Evolutionary conservation across 2,329 filamentous ascomycete genomes (phyloP).

Genomic region (Trichoderma gracile): DNA sequence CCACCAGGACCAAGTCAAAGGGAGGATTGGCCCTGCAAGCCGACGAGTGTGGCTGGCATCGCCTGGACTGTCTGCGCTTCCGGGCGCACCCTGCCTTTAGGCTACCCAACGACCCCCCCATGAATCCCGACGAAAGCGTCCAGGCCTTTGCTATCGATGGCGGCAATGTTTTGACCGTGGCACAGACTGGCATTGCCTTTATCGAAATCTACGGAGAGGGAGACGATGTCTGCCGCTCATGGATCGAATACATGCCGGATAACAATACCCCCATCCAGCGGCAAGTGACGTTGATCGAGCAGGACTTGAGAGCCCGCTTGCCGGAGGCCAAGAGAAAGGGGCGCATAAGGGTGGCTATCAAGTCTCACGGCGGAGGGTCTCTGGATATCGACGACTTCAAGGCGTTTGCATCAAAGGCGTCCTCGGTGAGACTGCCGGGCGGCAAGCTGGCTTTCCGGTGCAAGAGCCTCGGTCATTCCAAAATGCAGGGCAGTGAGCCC

Average conservation of each 20-base stretch:
- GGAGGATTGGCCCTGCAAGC: conserved; percentile 72
- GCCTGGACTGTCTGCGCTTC: conserved; percentile 85
- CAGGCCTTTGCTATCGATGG: conserved; percentile 85
- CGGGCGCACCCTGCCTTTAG: conserved; percentile 88
- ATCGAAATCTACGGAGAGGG: conserved; percentile 78
- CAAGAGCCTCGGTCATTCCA: conserved; percentile 69
- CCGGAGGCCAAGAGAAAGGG: conserved; percentile 72
- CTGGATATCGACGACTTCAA: conserved; percentile 77
- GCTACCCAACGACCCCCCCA: conserved; percentile 70
- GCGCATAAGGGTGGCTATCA: conserved; percentile 70
- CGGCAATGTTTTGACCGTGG: conserved; percentile 72
- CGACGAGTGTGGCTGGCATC: conserved; percentile 90
- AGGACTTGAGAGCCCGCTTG: conserved; percentile 68
- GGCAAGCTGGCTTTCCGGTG: conserved; percentile 73
- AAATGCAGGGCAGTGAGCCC: conserved; percentile 67
- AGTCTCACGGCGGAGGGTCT: conserved; percentile 72
- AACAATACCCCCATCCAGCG: conserved; percentile 64
- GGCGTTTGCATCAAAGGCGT: conserved; percentile 68
- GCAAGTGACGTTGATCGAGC: conserved; percentile 73
- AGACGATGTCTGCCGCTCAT: conserved; percentile 77
- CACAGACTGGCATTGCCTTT: conserved; percentile 79
- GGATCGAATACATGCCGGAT: conserved; percentile 75
- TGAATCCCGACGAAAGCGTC: conserved; percentile 70
- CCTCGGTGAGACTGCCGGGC: conserved; percentile 70
- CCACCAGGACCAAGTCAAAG: conserved; percentile 80